Evolutionary conservation across 768 basidiomycete genomes (phyloP).

Genomic region (Amanita rubescens): DNA sequence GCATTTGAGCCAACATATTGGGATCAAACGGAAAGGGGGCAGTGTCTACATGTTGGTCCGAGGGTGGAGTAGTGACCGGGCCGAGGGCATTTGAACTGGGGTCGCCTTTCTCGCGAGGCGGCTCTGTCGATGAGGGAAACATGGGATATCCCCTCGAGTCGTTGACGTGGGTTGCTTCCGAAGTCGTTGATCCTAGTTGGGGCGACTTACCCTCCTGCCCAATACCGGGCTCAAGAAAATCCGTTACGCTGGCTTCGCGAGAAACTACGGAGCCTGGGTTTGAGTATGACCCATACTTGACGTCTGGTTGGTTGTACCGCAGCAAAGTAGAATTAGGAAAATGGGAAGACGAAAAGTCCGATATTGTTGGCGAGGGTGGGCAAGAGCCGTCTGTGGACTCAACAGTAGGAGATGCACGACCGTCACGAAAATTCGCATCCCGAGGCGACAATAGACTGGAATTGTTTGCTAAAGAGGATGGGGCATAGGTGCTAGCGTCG

Average conservation of each 20-base stretch:
- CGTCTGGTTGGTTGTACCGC: constrained; percentile 63
- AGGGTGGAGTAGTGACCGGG: constrained; percentile 20
- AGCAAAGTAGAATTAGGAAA: constrained; percentile 49
- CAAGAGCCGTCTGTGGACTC: constrained; percentile 34
- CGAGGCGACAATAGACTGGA: constrained; percentile 20
- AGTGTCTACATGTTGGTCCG: constrained; percentile 36
- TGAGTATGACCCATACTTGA: constrained; percentile 46
- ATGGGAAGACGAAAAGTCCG: constrained; percentile 53
- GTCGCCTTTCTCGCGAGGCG: constrained; percentile 15
- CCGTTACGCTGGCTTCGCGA: constrained; percentile 24
- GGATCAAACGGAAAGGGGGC: constrained; percentile 73
- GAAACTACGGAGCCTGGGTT: constrained; percentile 31
- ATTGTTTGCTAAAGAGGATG: constrained; percentile 4
- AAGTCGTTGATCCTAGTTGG: not conserved
- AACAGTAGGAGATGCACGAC: constrained; percentile 19
- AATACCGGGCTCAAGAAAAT: constrained; percentile 30
- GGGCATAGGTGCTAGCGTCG: not conserved
- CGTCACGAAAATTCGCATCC: constrained; percentile 8
- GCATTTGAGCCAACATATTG: constrained; percentile 67
- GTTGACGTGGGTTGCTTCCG: constrained; percentile 1
- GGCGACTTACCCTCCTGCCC: constrained; percentile 14
- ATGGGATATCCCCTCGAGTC: constrained; percentile 10
- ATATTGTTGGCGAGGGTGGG: constrained; percentile 76
- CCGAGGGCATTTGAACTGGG: constrained; percentile 21
- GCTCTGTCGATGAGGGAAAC: constrained; percentile 18